Evolutionary conservation across 2,329 filamentous ascomycete genomes (phyloP).

Genomic region (Dryadomyces quercivorus): DNA sequence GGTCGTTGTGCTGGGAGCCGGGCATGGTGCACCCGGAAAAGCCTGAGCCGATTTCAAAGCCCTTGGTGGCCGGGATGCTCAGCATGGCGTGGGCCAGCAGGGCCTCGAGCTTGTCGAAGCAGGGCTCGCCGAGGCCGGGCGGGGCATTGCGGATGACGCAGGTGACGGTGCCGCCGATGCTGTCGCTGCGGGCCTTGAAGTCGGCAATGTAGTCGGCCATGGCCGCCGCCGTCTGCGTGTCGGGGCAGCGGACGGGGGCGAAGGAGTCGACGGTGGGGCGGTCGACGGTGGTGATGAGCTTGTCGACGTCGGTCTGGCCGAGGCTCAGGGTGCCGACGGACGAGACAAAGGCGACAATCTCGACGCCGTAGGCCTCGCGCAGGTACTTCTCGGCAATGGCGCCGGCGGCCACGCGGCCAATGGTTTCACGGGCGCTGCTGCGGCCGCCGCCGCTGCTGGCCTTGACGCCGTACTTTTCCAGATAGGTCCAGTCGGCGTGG

Average conservation of each 20-base stretch:
- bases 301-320: constrained; percentile 50
- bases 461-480: constrained; percentile 94
- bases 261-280: constrained; percentile 69
- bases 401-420: constrained; percentile 81
- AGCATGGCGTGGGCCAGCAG: constrained; percentile 88
- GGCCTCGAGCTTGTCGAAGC: constrained; percentile 92
- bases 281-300: constrained; percentile 59
- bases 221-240: constrained; percentile 45
- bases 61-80: constrained; percentile 88
- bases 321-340: constrained; percentile 73
- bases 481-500: constrained; percentile 94
- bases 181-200: constrained; percentile 69
- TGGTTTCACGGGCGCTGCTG: constrained; percentile 88
- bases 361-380: constrained; percentile 63
- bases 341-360: constrained; percentile 84
- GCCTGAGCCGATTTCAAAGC: constrained; percentile 88
- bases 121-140: constrained; percentile 79
- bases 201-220: constrained; percentile 75
- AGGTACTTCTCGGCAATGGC: constrained; percentile 93
- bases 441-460: constrained; percentile 82
- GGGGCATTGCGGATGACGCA: constrained; percentile 85
- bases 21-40: constrained; percentile 79
- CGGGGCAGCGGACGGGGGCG: constrained; percentile 79
- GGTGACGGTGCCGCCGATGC: constrained; percentile 88
- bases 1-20: constrained; percentile 85